Evolutionary conservation across 2,329 filamentous ascomycete genomes (phyloP).

Genomic region (Aspergillus piperis): DNA sequence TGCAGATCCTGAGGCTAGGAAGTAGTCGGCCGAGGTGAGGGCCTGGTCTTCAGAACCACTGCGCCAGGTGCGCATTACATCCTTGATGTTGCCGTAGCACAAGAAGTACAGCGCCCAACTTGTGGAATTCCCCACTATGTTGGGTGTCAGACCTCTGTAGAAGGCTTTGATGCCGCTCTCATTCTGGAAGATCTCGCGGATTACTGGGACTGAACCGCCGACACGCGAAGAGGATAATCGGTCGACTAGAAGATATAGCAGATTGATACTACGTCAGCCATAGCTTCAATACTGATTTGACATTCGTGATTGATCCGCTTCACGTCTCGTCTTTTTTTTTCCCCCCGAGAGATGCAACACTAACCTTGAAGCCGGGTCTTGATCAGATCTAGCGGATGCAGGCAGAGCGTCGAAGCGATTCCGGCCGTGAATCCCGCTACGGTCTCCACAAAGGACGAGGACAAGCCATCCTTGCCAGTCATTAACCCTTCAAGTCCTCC

Average conservation of each 20-base stretch:
- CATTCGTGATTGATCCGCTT: too few relatives aligned
- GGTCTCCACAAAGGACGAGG: slow-evolving; percentile 80
- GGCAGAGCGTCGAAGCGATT: slow-evolving; percentile 77
- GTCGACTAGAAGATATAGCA: slow-evolving; percentile 47
- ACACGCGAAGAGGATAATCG: slow-evolving; percentile 50
- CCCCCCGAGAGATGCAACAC: slow-evolving; percentile 20
- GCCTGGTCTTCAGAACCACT: slow-evolving; percentile 30
- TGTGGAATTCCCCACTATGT: slow-evolving; percentile 84
- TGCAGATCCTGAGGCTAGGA: slow-evolving; percentile 68
- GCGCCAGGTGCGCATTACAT: slow-evolving; percentile 49
- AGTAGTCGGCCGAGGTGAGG: slow-evolving; percentile 71
- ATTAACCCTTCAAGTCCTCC: slow-evolving; percentile 36
- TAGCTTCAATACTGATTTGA: not conserved
- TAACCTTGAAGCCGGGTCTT: slow-evolving; percentile 93
- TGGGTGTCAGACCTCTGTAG: slow-evolving; percentile 87
- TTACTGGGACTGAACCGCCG: slow-evolving; percentile 56
- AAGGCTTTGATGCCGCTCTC: slow-evolving; percentile 67
- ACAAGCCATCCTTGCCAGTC: slow-evolving; percentile 58
- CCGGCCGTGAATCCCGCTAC: slow-evolving; percentile 89
- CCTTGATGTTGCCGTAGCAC: slow-evolving; percentile 64
- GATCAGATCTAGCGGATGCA: slow-evolving; percentile 91
- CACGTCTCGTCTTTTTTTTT: not conserved
- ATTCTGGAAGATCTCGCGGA: slow-evolving; percentile 53
- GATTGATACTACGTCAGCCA: not conserved
- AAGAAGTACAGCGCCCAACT: slow-evolving; percentile 95